Evolutionary conservation across 1,284 basidiomycete species (phyloP), one percentile per base, ranked within the genome.

Genomic region (Phellopilus nigrolimitatus): DNA sequence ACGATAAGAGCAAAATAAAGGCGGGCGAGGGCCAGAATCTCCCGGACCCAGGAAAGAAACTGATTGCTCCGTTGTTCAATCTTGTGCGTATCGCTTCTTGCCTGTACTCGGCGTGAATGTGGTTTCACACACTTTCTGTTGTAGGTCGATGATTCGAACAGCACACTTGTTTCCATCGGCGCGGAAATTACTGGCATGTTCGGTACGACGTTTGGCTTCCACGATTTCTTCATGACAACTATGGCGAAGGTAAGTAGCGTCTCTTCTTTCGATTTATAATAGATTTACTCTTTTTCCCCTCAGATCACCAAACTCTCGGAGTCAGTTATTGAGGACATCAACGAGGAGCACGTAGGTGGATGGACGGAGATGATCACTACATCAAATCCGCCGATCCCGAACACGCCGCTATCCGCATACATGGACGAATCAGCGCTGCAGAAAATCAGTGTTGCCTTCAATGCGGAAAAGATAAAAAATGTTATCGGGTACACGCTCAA

Each of bases 341-440:
- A 94, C 63, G 91, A 93, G 64, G 80, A 82, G 59, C 92, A 95
- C 63, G 85, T 93, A 38, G 75, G 80, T 55, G 83, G 80, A 4
- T 95, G 92, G 92, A 86, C 82, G 1, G 76, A 88, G 59, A 92
- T 95, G 88, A 74, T 92, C 54, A 71, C 72, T 15, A 77, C 71
- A 44, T 87, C 89, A 13, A 74, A 80, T 43, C 90, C 90, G 34
- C 88, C 88, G 0, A 78, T 92, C 51, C 71, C 76, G 3, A 85
- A 86, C 52, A 85, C 86, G 0, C 88, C 87, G 0, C 73, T 94
- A 57, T 82, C 78, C 13, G 88, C 91, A 0, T 95, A 91, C 66
- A 83, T 92, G 75, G 87, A 91, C 64, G 79, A 80, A 51, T 88
- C 83, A 63, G 72, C 76, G 36, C 71, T 90, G 56, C 76, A 77